Percentiles rank a stretch among this genome's conserved stretches.
Conservation (phyloP, 2,329 filamentous ascomycete species). For the Alternaria infectoria region DNA sequence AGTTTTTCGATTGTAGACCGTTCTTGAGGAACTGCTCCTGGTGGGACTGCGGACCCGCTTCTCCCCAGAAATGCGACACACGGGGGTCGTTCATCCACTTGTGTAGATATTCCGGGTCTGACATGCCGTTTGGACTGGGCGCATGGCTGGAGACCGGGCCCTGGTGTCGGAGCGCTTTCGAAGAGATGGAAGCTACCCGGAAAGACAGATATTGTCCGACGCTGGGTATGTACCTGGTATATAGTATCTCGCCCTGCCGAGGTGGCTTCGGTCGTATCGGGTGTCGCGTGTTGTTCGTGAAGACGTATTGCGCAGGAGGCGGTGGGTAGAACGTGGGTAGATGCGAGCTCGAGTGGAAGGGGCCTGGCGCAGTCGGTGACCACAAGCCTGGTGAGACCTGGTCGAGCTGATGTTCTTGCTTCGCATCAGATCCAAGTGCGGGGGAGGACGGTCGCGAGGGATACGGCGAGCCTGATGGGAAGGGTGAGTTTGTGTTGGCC, state of each 20-base stretch:
- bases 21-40: conserved; percentile 72
- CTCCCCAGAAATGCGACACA: conserved; percentile 85
- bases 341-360: conserved; percentile 82
- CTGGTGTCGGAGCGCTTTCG: conserved; percentile 67
- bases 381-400: conserved; percentile 44
- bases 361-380: conserved; percentile 60
- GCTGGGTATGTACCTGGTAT: conserved; percentile 84
- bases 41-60: conserved; percentile 60
- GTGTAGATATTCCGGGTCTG: conserved; percentile 73
- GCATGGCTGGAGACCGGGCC: conserved; percentile 57
- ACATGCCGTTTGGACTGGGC: conserved; percentile 44
- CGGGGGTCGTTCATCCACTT: conserved; percentile 89
- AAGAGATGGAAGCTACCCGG: conserved; percentile 76
- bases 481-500: conserved; percentile 54
- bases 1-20: conserved; percentile 72
- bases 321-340: conserved; percentile 92
- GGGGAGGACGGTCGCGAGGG: conserved; percentile 61
- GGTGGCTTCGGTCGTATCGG: conserved; percentile 87
- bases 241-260: conserved; percentile 88
- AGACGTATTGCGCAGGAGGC: conserved; percentile 78
- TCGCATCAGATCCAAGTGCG: conserved; percentile 32
- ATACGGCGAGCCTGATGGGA: conserved; percentile 58
- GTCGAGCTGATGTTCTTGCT: conserved; percentile 39
- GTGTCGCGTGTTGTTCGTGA: conserved; percentile 80
- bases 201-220: conserved; percentile 86